phyloP scores from a whole-genome alignment of 805 yeast genomes.

The Saccharomycopsis javanensis region DNA sequence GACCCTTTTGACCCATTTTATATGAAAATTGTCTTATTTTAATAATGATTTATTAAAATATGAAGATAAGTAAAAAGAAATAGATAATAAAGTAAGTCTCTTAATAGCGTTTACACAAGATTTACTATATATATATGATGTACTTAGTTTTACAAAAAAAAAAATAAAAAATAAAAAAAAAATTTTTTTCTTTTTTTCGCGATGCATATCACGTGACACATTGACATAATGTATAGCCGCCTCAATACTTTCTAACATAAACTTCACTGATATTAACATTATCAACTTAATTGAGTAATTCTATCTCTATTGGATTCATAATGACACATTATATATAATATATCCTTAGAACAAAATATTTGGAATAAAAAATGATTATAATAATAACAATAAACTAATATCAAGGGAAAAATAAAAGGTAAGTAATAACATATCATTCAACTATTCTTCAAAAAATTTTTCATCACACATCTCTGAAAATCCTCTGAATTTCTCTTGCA shows the following conservation, averaged over 20 bases:
- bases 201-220: not conserved
- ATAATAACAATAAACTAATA: not conserved
- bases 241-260: too few relatives aligned
- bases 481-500: conserved; percentile 96
- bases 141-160: too few relatives aligned
- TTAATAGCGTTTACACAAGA: too few relatives aligned
- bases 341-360: not conserved
- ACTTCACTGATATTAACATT: too few relatives aligned
- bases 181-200: not conserved
- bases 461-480: conserved; percentile 79
- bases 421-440: not conserved
- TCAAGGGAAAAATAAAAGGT: not conserved
- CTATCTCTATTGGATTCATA: not conserved
- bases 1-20: conserved; percentile 70
- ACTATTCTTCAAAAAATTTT: conserved; percentile 4
- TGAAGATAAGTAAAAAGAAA: not conserved
- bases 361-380: not conserved
- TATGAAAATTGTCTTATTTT: too few relatives aligned
- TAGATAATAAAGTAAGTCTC: too few relatives aligned
- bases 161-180: too few relatives aligned
- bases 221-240: not conserved
- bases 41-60: too few relatives aligned
- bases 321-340: not conserved
- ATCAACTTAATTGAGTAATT: not conserved
- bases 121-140: too few relatives aligned